Percentiles rank a stretch among this genome's conserved stretches.
phyloP scores from a whole-genome alignment of 495 filamentous ascomycete genomes.

The Aspergillus campestris region DNA sequence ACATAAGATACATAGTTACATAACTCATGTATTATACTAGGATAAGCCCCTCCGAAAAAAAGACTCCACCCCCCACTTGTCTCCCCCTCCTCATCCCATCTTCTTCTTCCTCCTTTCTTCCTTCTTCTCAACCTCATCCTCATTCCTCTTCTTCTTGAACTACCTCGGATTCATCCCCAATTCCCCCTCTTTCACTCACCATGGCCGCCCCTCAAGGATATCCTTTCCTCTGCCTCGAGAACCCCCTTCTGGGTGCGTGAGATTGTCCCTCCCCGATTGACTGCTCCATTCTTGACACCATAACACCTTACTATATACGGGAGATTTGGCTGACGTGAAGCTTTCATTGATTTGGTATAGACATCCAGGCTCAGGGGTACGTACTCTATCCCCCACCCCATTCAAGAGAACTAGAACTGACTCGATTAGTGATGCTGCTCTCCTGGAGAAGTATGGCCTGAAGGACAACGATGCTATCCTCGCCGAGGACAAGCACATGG shows the following conservation, averaged over 20 bases:
- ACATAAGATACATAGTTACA: too few relatives aligned
- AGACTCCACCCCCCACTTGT: too few relatives aligned
- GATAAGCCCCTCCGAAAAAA: too few relatives aligned
- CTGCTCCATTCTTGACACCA: not conserved
- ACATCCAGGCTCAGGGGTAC: conserved; percentile 84
- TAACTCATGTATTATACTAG: too few relatives aligned
- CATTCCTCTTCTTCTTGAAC: not conserved
- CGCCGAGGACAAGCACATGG: conserved; percentile 80
- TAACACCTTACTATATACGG: not conserved
- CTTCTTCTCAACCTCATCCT: conserved; percentile 2
- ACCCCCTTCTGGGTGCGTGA: conserved; percentile 80
- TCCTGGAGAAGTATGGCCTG: conserved; percentile 85
- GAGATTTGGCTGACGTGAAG: not conserved
- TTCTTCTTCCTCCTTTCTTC: conserved; percentile 5
- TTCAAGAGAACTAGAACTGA: too few relatives aligned
- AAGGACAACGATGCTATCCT: conserved; percentile 97
- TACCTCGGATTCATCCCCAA: not conserved
- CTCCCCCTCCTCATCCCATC: not conserved
- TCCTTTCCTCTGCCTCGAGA: conserved; percentile 85
- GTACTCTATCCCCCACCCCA: not conserved
- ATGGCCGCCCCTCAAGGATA: conserved; percentile 72
- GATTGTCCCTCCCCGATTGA: not conserved
- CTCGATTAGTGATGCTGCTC: conserved; percentile 46
- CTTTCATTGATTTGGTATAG: conserved; percentile 36
- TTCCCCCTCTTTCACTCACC: conserved; percentile 16